phyloP scores from a whole-genome alignment of 176 grass and related monocot genomes.

The Eragrostis curvula region DNA sequence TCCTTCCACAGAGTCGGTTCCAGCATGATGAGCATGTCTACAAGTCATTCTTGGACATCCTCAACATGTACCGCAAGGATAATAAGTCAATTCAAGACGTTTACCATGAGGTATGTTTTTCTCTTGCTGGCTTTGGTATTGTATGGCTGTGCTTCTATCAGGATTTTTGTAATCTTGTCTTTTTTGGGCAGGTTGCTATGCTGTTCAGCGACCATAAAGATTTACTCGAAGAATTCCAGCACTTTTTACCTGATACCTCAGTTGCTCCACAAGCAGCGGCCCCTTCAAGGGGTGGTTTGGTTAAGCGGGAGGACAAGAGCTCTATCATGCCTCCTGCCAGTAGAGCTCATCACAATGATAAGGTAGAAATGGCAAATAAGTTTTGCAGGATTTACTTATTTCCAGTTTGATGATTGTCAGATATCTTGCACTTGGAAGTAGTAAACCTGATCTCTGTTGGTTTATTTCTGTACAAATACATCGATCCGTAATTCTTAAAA shows the following conservation, averaged over 20 bases:
- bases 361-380: slow-evolving; percentile 50
- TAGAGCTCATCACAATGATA: slow-evolving; percentile 63
- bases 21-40: slow-evolving; percentile 91
- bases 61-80: slow-evolving; percentile 99
- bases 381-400: slow-evolving; percentile 20
- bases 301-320: slow-evolving; percentile 68
- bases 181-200: slow-evolving; percentile 66
- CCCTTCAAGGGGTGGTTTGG: slow-evolving; percentile 52
- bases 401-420: neutral
- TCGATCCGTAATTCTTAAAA: neutral
- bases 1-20: slow-evolving; percentile 77
- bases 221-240: slow-evolving; percentile 92
- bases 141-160: neutral
- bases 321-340: slow-evolving; percentile 63
- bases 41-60: slow-evolving; percentile 97
- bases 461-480: slow-evolving; percentile 2
- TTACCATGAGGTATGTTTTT: slow-evolving; percentile 80
- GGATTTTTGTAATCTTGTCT: slow-evolving; percentile 5
- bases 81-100: slow-evolving; percentile 98
- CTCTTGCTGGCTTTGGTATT: neutral
- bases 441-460: slow-evolving; percentile 3
- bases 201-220: slow-evolving; percentile 89
- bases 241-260: slow-evolving; percentile 93
- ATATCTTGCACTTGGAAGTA: slow-evolving; percentile 5
- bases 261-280: slow-evolving; percentile 56